Conservation (phyloP, 2,329 filamentous ascomycete genomes). For the Monosporascus sp. region DNA sequence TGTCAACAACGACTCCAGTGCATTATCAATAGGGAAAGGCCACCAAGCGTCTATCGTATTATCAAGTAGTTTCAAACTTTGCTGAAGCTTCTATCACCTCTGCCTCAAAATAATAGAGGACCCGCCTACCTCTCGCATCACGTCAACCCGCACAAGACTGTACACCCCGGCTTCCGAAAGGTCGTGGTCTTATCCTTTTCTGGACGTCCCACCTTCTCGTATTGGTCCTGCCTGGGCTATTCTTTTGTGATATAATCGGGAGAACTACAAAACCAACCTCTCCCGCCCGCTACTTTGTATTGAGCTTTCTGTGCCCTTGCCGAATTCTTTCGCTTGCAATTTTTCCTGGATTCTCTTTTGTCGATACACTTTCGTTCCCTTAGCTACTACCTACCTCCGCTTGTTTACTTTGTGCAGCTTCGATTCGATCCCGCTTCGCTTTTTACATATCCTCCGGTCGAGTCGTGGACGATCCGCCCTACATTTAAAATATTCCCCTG, state of each 20-base stretch:
- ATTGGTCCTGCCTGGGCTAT: background rate
- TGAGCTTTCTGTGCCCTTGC: background rate
- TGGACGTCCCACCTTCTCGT: background rate
- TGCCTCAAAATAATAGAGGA: background rate
- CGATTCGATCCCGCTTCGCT: background rate
- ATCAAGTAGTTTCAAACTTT: too few relatives aligned
- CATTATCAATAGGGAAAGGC: too few relatives aligned
- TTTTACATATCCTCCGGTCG: too few relatives aligned
- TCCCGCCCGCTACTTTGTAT: background rate
- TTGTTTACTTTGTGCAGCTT: background rate
- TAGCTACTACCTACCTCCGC: background rate
- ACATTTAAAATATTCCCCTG: background rate
- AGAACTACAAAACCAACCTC: background rate
- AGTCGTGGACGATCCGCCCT: background rate
- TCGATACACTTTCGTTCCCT: background rate
- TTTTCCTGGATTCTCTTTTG: background rate
- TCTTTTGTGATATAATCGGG: background rate
- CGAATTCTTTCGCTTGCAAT: background rate
- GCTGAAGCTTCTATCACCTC: too few relatives aligned
- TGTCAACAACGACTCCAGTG: too few relatives aligned
- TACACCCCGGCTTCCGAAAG: background rate
- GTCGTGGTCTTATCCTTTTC: background rate
- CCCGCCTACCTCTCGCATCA: background rate
- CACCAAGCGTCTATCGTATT: too few relatives aligned
- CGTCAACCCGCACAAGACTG: background rate